A percentile compares a stretch with the other conserved stretches of the same genome.
Evolutionary conservation across 495 filamentous ascomycete genomes (phyloP).

Genomic region (Annulohypoxylon stygium): DNA sequence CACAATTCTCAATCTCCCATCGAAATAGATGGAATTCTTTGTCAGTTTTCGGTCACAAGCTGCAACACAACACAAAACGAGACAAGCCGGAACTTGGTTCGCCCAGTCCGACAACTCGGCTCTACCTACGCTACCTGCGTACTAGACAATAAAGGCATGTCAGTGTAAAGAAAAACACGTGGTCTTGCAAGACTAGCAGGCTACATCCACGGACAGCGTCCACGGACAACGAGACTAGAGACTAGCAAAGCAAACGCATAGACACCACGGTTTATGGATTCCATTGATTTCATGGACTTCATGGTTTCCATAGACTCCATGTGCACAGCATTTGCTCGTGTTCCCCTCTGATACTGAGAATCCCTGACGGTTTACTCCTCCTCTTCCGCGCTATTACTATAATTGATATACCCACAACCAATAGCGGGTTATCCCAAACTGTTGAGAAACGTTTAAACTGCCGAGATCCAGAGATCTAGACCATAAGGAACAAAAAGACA

Average conservation of each 20-base stretch:
- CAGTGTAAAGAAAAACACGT: slow-evolving; percentile 11
- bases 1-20: slow-evolving; percentile 13
- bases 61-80: neutral
- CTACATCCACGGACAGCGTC: neutral
- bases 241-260: neutral
- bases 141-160: neutral
- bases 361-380: neutral
- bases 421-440: neutral
- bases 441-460: slow-evolving; percentile 30
- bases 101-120: slow-evolving; percentile 3
- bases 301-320: neutral
- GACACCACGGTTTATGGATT: no score
- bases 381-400: neutral
- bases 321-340: neutral
- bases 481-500: slow-evolving; percentile 20
- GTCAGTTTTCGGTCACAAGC: slow-evolving; percentile 5
- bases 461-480: slow-evolving; percentile 38
- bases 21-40: slow-evolving; percentile 39
- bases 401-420: neutral
- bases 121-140: neutral
- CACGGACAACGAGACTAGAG: neutral
- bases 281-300: no score
- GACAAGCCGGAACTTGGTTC: neutral
- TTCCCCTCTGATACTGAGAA: neutral
- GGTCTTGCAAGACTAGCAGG: neutral